Evolutionary conservation across 2,329 filamentous ascomycete species (phyloP).

Genomic region (Aspergillus neoniger): DNA sequence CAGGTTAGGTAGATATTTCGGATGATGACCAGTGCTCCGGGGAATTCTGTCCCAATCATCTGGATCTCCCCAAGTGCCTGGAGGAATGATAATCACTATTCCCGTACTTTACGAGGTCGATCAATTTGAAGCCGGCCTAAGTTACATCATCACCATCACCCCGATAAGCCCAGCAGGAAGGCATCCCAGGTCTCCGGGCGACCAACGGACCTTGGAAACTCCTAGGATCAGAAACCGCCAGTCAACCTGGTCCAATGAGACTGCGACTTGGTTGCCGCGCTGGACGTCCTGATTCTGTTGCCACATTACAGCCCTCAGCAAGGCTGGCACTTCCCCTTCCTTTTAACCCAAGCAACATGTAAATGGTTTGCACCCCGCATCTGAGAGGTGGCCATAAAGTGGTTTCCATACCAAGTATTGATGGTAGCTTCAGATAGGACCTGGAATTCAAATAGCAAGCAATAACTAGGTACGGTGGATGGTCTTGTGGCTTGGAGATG

Average conservation of each 20-base stretch:
- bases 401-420: too few species aligned
- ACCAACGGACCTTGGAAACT: conserved; percentile 19
- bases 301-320: conserved; percentile 18
- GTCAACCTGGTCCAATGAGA: conserved; percentile 15
- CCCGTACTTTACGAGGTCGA: conserved; percentile 1
- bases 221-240: conserved; percentile 10
- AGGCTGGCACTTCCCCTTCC: not conserved
- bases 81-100: not conserved
- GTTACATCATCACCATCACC: conserved; percentile 6
- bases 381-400: not conserved
- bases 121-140: not conserved
- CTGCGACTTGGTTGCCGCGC: conserved; percentile 18
- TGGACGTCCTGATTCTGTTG: conserved; percentile 16
- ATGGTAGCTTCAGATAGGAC: too few species aligned
- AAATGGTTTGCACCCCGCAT: conserved; percentile 5
- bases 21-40: not conserved
- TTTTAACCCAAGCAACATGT: conserved; percentile 9
- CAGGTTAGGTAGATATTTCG: not conserved
- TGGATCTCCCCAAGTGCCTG: not conserved
- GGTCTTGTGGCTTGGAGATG: not conserved
- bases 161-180: conserved; percentile 7
- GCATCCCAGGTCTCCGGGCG: conserved; percentile 7
- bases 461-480: not conserved
- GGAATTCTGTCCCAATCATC: not conserved
- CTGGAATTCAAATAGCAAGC: too few species aligned